Evolutionary conservation across 495 filamentous ascomycete genomes (phyloP).

Genomic region (Cercophora scortea): DNA sequence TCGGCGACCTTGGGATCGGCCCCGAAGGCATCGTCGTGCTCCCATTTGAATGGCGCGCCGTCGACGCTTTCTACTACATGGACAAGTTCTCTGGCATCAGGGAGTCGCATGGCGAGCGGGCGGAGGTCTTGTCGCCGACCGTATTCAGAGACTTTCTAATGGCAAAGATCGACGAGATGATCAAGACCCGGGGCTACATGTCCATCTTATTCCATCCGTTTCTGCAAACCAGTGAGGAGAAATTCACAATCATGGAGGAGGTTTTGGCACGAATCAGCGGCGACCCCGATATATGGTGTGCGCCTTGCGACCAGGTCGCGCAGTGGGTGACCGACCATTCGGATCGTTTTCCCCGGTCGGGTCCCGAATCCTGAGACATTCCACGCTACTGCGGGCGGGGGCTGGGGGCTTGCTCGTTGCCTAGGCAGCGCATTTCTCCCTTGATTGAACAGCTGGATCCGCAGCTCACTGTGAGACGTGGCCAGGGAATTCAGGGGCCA

Average conservation of each 20-base stretch:
- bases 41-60: conserved; percentile 25
- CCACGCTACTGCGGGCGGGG: no score
- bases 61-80: conserved; percentile 32
- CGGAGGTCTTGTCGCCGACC: conserved; percentile 5
- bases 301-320: conserved; percentile 19
- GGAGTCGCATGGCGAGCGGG: conserved; percentile 8
- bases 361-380: no score
- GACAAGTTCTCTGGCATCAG: conserved; percentile 20
- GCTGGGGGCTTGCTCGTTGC: no score
- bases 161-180: conserved; percentile 15
- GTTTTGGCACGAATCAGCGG: conserved; percentile 12
- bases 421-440: no score
- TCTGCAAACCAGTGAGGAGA: conserved; percentile 18
- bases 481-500: no score
- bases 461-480: no score
- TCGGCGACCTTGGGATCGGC: conserved; percentile 14
- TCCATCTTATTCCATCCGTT: conserved; percentile 29
- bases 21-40: conserved; percentile 18
- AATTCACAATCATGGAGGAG: conserved; percentile 16
- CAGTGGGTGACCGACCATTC: conserved; percentile 13
- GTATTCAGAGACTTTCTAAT: conserved; percentile 16
- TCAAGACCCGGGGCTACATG: conserved; percentile 11
- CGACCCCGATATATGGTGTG: conserved; percentile 20
- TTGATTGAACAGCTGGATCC: no score
- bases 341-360: background rate